Base-by-base conservation (phyloP, 2,329 filamentous ascomycete genomes). In the Calycina herbarum region DNA sequence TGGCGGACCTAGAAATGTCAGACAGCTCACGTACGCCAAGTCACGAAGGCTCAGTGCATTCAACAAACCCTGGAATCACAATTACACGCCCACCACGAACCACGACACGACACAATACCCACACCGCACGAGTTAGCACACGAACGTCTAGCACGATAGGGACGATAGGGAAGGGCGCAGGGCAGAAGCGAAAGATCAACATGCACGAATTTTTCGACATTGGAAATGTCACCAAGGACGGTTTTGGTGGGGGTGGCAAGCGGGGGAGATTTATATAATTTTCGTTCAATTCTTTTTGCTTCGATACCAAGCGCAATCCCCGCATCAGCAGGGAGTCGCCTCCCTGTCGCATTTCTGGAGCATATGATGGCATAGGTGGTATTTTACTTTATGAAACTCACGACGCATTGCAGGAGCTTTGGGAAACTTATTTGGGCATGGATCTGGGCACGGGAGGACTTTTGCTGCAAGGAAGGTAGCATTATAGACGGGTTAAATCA, bases 141-240 rank as follows among this genome's bases (percentile, higher is more conserved):
- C 45, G 45, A 51, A 68, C 57, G 48, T 59, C 71, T 7, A 72
- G 73, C 65, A 62, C 67, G 35, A 48, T 67, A 27, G 69, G 48
- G 7, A 67, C 71, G 3, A 71, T 91, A 8, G 87, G 87, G 4
- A 83, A 84, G 66, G 87, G 86, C 6, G 86, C 89, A 8, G 91
- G 91, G 1, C 83, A 87, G 71, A 94, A 94, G 77, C 84, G 91
- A 54, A 86, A 90, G 72, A 83, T 92, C 71, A 89, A 91, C 71
- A 85, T 91, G 72, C 86, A 87, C 29, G 91, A 94, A 73, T 88
- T 93, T 63, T 93, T 93, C 74, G 90, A 92, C 73, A 80, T 91
- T 7, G 86, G 86, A 62, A 87, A 86, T 69, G 76, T 90, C 61
- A 85, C 85, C 56, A 89, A 89, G 73, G 89, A 92, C 65, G 67